phyloP scores from a whole-genome alignment of 805 yeast genomes.

The Blastobotrys muscicola region DNA sequence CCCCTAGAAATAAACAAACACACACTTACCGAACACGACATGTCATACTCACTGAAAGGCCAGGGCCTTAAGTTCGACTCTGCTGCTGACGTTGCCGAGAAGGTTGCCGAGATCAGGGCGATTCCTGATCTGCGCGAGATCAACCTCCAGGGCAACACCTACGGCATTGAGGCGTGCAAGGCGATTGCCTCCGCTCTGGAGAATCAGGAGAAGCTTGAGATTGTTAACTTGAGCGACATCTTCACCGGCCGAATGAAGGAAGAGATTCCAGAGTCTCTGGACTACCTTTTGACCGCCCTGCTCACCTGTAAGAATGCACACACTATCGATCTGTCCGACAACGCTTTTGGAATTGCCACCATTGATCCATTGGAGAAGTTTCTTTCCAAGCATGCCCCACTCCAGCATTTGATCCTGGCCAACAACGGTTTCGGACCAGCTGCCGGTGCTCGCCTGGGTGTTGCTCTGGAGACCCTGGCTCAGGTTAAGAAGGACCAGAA shows the following conservation, averaged over 20 bases:
- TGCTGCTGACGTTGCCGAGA: slow-evolving; percentile 62
- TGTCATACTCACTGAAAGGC: slow-evolving; percentile 48
- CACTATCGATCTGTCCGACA: slow-evolving; percentile 79
- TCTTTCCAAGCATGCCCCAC: slow-evolving; percentile 61
- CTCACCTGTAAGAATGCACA: slow-evolving; percentile 57
- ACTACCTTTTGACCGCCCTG: slow-evolving; percentile 62
- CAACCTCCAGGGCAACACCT: slow-evolving; percentile 87
- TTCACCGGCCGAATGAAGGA: slow-evolving; percentile 92
- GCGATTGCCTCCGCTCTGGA: slow-evolving; percentile 50
- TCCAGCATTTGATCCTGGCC: slow-evolving; percentile 79
- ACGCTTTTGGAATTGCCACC: slow-evolving; percentile 94
- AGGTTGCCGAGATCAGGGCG: slow-evolving; percentile 44
- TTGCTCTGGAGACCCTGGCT: slow-evolving; percentile 66
- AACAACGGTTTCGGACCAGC: slow-evolving; percentile 98
- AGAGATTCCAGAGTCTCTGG: slow-evolving; percentile 83
- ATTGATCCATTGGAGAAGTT: slow-evolving; percentile 80
- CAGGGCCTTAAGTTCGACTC: slow-evolving; percentile 70
- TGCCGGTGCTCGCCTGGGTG: slow-evolving; percentile 92
- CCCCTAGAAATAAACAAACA: too few relatives aligned
- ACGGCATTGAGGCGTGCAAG: slow-evolving; percentile 82
- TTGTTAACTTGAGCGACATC: slow-evolving; percentile 80
- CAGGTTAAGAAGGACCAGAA: slow-evolving; percentile 41
- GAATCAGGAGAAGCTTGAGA: slow-evolving; percentile 33
- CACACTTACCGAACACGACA: neutral
- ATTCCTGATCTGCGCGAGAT: slow-evolving; percentile 39